Evolutionary conservation across 495 filamentous ascomycete genomes (phyloP), one percentile per base, ranked within the genome.

Genomic region (Lasiosphaeria miniovina): DNA sequence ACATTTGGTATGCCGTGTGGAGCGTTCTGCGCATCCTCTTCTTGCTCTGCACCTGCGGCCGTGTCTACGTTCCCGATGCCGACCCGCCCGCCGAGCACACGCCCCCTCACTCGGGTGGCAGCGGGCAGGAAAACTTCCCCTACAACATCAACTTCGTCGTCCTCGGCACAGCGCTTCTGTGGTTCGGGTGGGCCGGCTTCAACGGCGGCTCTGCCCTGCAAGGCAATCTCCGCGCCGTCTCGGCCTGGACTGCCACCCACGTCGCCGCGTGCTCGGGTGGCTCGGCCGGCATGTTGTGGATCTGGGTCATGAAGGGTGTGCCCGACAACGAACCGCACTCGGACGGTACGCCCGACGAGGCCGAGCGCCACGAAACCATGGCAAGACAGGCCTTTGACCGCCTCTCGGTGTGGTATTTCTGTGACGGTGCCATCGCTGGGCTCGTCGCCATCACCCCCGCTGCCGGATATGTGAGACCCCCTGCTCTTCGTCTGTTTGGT

Each of bases 181-280:
- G 93, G 93, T 95, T 96, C 66, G 93, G 93, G 61, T 96, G 93
- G 93, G 79, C 96, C 60, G 93, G 90, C 48, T 97, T 97, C 83
- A 96, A 97, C 77, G 93, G 93, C 63, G 93, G 93, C 40, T 95
- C 90, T 6, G 74, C 92, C 4, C 92, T 96, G 68, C 90, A 91
- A 67, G 88, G 90, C 45, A 96, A 96, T 74, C 76, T 97, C 52
- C 88, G 93, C 57, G 92, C 93, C 11, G 83, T 88, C 34, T 91
- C 96, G 84, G 91, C 93, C n/a, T 64, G 46, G 96, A 88, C 82
- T 91, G 90, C 88, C 92, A 96, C 80, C 86, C 88, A 95, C 76
- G 65, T 96, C 61, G 90, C 90, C 40, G 92, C 90, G 36, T 88
- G 86, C 58, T 90, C 95, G 55, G 91, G 79, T 11, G 86, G 87